phyloP scores from a whole-genome alignment of 352 stramenopile genomes.

The Globisporangium cederbergense region DNA sequence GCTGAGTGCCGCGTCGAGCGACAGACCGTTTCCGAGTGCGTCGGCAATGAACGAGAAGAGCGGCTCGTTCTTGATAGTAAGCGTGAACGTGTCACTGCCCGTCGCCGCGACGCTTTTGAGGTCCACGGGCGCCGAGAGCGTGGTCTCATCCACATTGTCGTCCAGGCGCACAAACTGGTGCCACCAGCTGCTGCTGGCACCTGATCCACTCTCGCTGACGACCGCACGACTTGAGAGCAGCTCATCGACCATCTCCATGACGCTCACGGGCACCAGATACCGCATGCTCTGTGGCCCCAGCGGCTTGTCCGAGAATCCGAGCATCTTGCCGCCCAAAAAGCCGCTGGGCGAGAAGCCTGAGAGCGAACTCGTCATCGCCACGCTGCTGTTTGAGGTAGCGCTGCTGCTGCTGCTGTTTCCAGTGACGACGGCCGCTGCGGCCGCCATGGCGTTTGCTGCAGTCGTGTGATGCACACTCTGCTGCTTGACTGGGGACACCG shows the following conservation, averaged over 20 bases:
- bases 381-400: background rate
- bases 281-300: slow-evolving; percentile 14
- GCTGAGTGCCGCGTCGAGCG: slow-evolving; percentile 28
- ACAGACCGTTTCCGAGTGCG: slow-evolving; percentile 20
- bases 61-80: slow-evolving; percentile 31
- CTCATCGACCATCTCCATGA: slow-evolving; percentile 43
- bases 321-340: slow-evolving; percentile 18
- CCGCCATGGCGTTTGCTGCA: slow-evolving; percentile 1
- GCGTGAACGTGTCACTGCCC: slow-evolving; percentile 14
- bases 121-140: slow-evolving; percentile 6
- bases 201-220: background rate
- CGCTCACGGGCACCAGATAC: slow-evolving; percentile 24
- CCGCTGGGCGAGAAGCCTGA: slow-evolving; percentile 16
- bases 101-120: slow-evolving; percentile 12
- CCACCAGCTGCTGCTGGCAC: slow-evolving; percentile 16
- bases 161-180: slow-evolving; percentile 32
- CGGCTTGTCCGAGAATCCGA: slow-evolving; percentile 16
- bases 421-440: background rate
- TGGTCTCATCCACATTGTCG: slow-evolving; percentile 22
- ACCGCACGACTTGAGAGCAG: slow-evolving; percentile 24
- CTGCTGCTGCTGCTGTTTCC: background rate
- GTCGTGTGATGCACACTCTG: background rate
- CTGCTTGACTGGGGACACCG: background rate
- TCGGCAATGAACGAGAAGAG: slow-evolving; percentile 38
- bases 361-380: background rate